Conservation (phyloP, 768 basidiomycete species). For the Floccularia luteovirens region DNA sequence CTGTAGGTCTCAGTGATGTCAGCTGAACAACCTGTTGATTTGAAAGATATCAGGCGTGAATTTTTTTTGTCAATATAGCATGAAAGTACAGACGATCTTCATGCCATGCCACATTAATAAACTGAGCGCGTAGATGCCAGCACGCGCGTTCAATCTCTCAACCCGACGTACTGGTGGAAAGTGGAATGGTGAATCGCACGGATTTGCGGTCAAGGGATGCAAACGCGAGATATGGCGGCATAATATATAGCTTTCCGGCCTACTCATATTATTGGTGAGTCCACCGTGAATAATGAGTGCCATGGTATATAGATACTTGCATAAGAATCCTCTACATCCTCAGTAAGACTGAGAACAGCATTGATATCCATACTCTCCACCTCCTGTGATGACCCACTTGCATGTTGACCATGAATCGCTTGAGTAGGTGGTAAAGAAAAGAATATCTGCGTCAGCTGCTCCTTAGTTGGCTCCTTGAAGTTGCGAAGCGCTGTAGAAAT, state of each 20-base stretch:
- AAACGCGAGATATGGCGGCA: constrained; percentile 88
- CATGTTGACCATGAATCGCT: constrained; percentile 16
- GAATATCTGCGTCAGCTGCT: constrained; percentile 77
- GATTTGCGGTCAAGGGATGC: constrained; percentile 88
- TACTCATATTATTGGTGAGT: constrained; percentile 16
- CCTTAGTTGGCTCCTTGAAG: constrained; percentile 90
- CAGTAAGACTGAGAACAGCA: constrained; percentile 76
- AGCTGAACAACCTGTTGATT: constrained; percentile 84
- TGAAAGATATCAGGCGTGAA: constrained; percentile 3
- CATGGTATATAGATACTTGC: constrained; percentile 58
- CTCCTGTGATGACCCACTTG: no score
- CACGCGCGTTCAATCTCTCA: constrained; percentile 86
- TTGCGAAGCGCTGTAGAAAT: constrained; percentile 85
- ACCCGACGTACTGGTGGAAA: constrained; percentile 91
- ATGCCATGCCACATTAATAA: constrained; percentile 90
- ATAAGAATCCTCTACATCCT: constrained; percentile 88
- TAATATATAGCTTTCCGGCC: constrained; percentile 87
- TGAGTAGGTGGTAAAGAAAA: constrained; percentile 68
- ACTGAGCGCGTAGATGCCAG: constrained; percentile 95
- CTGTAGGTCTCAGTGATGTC: constrained; percentile 87
- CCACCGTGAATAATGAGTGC: neutral
- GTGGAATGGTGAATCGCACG: constrained; percentile 83
- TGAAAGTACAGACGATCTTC: constrained; percentile 69
- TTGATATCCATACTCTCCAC: constrained; percentile 80
- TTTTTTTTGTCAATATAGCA: no score